Base-by-base conservation (phyloP, 179 eudicot genomes). In the Heliamphora pulchella region DNA sequence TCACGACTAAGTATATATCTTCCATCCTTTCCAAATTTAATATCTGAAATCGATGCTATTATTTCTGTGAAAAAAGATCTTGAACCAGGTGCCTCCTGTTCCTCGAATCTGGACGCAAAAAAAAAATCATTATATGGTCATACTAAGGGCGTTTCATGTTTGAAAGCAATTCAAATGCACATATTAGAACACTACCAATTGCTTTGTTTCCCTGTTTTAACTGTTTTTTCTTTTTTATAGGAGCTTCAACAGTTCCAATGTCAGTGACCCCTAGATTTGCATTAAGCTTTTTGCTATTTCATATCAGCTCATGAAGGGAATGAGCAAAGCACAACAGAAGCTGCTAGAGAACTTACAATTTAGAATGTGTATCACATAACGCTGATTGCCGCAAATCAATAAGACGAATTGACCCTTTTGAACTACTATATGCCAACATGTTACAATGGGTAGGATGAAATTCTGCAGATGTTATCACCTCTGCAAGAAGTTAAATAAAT, bases 401-500 rank as follows among this genome's bases (percentile, higher is more conserved):
- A 75, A 91, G 91, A 74, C 92, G 94, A 67, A 91, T 86, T 57
- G 94, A 91, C 41, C 94, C 94, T 85, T 89, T 91, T 79, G 94
- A 91, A 80, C 94, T 91, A 84, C 94, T 91, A 82, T 91, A 91
- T 22, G 94, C 94, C 87, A 91, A 83, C 71, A 72, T 88, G 84
- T 89, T 91, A 84, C 94, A 91, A 72, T 91, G 92, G 63, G 85
- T 83, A 69, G 94, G 94, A 84, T 91, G 94, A 76, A 91, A 91
- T 78, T 91, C 94, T 18, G 94, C 94, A 70, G 92, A 90, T 74
- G 94, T 91, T 79, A 91, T 91, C 64, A 91, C 94, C 92, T 91
- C 94, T 91, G 90, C 9, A 11, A 67, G 1, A 67, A 13, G 71
- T 67, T 43, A 67, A 9, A 41, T 39, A 5, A 17, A 3, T 67